phyloP scores from a whole-genome alignment of 2,329 filamentous ascomycete species.

The Dothistroma pini region DNA sequence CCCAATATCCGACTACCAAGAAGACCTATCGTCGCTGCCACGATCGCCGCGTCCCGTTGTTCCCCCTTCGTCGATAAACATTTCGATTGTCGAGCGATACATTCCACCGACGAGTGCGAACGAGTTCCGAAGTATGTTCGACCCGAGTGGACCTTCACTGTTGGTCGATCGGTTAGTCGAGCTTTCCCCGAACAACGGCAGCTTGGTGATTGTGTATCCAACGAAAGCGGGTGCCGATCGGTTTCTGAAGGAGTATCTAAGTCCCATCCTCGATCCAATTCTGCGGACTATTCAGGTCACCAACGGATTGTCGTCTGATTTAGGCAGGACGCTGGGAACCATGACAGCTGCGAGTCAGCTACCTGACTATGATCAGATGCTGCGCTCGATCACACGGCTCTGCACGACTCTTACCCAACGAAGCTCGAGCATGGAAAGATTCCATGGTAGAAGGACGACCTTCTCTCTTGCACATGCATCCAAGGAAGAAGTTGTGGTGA shows the following conservation, averaged over 20 bases:
- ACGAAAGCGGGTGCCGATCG: constrained; percentile 55
- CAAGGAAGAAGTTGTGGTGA: constrained; percentile 49
- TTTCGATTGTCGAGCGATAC: constrained; percentile 61
- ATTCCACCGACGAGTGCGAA: constrained; percentile 59
- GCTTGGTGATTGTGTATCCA: constrained; percentile 61
- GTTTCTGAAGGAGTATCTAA: constrained; percentile 58
- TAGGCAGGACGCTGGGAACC: constrained; percentile 52
- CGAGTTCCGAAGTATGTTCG: constrained; percentile 59
- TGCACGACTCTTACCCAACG: constrained; percentile 28
- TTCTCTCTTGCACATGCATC: constrained; percentile 48
- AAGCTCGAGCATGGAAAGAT: constrained; percentile 29
- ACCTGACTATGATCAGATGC: constrained; percentile 49
- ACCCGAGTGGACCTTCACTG: constrained; percentile 51
- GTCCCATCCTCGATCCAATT: constrained; percentile 58
- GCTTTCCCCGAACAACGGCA: constrained; percentile 54
- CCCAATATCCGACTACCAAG: constrained; percentile 56
- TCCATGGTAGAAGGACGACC: constrained; percentile 33
- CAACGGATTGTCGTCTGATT: constrained; percentile 55
- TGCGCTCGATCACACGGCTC: constrained; percentile 23
- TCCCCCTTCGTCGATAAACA: constrained; percentile 56
- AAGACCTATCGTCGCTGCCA: constrained; percentile 49
- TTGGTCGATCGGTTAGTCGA: constrained; percentile 60
- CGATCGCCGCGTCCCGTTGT: constrained; percentile 56
- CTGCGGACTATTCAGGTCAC: constrained; percentile 58
- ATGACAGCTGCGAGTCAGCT: constrained; percentile 54